These are phyloP conservation scores for Candida sp. DNA, from an alignment of 1,139 yeast species.

Conservation along the genomic window DNA sequence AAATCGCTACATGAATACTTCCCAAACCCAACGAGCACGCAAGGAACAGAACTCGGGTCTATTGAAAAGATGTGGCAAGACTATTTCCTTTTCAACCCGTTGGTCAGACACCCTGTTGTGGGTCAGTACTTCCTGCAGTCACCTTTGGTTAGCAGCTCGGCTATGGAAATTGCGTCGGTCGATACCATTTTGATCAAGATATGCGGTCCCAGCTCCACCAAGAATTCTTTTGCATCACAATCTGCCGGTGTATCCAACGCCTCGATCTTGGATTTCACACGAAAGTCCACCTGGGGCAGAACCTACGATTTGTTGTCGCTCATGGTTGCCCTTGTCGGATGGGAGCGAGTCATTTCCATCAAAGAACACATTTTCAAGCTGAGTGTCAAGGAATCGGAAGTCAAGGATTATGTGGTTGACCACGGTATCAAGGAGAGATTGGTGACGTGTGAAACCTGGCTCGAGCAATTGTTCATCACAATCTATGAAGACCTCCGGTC, in stretches of 20 bases:
- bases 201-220: slow-evolving; percentile 31
- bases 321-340: slow-evolving; percentile 42
- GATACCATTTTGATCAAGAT: slow-evolving; percentile 34
- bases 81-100: slow-evolving; percentile 31
- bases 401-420: slow-evolving; percentile 22
- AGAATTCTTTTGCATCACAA: slow-evolving; percentile 33
- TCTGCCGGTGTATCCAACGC: slow-evolving; percentile 31
- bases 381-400: background rate
- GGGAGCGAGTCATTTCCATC: slow-evolving; percentile 32
- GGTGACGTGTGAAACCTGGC: slow-evolving; percentile 40
- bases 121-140: slow-evolving; percentile 42
- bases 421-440: slow-evolving; percentile 14
- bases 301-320: slow-evolving; percentile 43
- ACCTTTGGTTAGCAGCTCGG: slow-evolving; percentile 36
- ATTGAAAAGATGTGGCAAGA: slow-evolving; percentile 38
- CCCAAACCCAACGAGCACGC: slow-evolving; percentile 27
- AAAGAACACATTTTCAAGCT: slow-evolving; percentile 10
- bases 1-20: slow-evolving; percentile 34
- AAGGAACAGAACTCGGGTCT: background rate
- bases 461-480: slow-evolving; percentile 41
- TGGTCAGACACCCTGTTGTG: slow-evolving; percentile 37
- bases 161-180: slow-evolving; percentile 41
- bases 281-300: slow-evolving; percentile 48
- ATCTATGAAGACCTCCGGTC: slow-evolving; percentile 44
- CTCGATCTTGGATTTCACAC: slow-evolving; percentile 37